Evolutionary conservation across 2,329 filamentous ascomycete species (phyloP).

Genomic region (Cadophora sp.): DNA sequence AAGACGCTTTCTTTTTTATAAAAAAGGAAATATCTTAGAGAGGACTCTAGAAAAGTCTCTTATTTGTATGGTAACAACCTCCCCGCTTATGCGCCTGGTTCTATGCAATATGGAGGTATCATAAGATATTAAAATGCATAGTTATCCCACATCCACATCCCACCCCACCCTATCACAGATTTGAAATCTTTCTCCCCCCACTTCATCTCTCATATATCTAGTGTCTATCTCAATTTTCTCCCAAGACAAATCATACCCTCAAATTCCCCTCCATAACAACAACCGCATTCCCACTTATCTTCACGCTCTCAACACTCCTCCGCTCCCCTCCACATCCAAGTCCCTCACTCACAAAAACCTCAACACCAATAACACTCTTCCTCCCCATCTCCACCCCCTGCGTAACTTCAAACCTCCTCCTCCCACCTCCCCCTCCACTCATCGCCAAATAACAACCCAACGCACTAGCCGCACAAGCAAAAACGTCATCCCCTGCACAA

Average conservation of each 20-base stretch:
- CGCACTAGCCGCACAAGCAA: constrained; percentile 64
- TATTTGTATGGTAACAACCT: no score
- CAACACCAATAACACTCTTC: constrained; percentile 32
- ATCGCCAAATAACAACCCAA: constrained; percentile 62
- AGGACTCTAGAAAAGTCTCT: no score
- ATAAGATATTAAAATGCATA: no score
- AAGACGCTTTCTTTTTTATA: no score
- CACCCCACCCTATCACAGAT: no score
- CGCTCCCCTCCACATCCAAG: background rate
- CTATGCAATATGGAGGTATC: no score
- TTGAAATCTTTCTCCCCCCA: no score
- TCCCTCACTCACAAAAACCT: constrained; percentile 22
- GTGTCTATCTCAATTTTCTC: no score
- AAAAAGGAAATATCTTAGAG: no score
- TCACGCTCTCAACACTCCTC: constrained; percentile 29
- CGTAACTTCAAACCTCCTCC: constrained; percentile 56
- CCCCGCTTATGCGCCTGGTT: no score
- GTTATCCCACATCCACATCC: no score
- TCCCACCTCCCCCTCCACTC: constrained; percentile 46
- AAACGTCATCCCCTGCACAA: constrained; percentile 79
- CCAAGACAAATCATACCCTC: constrained; percentile 20
- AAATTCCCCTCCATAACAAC: constrained; percentile 36
- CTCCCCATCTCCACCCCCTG: constrained; percentile 72
- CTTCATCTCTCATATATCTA: no score
- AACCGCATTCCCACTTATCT: constrained; percentile 30